These are phyloP conservation scores for Ilyonectria destructans DNA, from an alignment of 2,329 filamentous ascomycete species.

Conservation along the genomic window DNA sequence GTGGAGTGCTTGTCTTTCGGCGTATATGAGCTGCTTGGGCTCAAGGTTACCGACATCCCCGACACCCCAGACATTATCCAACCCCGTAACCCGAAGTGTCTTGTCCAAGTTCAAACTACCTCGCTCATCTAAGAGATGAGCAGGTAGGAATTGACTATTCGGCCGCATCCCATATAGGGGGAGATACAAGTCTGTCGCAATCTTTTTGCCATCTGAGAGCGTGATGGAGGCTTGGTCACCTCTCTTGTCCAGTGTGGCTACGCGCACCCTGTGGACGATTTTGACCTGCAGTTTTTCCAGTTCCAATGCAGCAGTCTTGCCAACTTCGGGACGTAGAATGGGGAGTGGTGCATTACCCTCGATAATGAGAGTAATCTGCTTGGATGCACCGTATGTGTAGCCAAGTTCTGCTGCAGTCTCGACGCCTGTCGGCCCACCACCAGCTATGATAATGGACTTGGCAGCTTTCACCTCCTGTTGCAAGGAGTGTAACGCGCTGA, in stretches of 20 bases:
- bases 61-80: conserved; percentile 16
- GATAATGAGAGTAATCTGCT: background rate
- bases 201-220: background rate
- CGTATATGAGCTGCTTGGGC: conserved; percentile 21
- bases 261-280: background rate
- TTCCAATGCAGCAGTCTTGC: background rate
- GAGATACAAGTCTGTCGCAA: background rate
- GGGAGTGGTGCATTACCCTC: background rate
- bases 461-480: background rate
- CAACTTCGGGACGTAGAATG: background rate
- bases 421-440: background rate
- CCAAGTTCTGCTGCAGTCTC: conserved; percentile 6
- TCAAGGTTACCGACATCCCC: conserved; percentile 14
- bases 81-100: background rate
- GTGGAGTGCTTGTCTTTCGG: conserved; percentile 14
- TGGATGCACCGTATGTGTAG: background rate
- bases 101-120: background rate
- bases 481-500: background rate
- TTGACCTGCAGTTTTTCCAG: background rate
- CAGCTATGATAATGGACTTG: conserved; percentile 5
- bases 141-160: background rate
- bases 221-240: background rate
- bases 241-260: background rate
- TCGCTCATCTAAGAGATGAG: conserved; percentile 4
- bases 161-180: conserved; percentile 5